These are phyloP conservation scores for Arthroderma sp. DNA, from an alignment of 2,329 filamentous ascomycete species.

Conservation along the genomic window DNA sequence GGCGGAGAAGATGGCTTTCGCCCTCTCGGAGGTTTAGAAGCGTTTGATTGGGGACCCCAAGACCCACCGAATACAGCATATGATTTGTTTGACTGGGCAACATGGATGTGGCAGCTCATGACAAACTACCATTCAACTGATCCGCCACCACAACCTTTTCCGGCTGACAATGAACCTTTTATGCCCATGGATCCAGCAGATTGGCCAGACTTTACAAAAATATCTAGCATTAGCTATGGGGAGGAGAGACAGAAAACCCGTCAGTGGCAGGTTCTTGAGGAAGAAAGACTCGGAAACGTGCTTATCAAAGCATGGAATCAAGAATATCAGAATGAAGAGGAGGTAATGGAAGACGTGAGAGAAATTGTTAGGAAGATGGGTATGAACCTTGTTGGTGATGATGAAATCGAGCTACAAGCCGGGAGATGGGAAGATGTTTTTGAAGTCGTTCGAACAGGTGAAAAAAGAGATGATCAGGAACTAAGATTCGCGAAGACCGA, in stretches of 20 bases:
- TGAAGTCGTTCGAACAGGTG: background rate
- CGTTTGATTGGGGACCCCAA: too few species aligned
- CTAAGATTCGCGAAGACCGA: background rate
- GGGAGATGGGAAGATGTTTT: conserved; percentile 5
- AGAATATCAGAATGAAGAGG: conserved; percentile 4
- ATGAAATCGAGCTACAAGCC: conserved; percentile 2
- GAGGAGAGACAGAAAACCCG: background rate
- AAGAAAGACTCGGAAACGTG: conserved; percentile 2
- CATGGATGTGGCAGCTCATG: conserved; percentile 5
- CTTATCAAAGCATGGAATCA: conserved; percentile 5
- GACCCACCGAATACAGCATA: too few species aligned
- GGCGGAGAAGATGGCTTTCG: background rate
- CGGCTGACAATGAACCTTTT: background rate
- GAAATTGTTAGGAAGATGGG: conserved; percentile 2
- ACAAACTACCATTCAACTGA: conserved; percentile 1
- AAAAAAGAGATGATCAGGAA: background rate
- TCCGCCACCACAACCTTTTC: background rate
- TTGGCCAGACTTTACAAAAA: background rate
- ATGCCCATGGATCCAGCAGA: conserved; percentile 1
- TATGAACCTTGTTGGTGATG: conserved; percentile 5
- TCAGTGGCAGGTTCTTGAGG: conserved; percentile 1
- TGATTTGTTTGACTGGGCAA: conserved; percentile 4
- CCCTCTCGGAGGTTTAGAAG: background rate
- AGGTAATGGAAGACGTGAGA: conserved; percentile 4
- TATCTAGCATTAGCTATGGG: background rate